Conservation (phyloP, 2,329 filamentous ascomycete genomes). For the Fusarium bulbicola region DNA sequence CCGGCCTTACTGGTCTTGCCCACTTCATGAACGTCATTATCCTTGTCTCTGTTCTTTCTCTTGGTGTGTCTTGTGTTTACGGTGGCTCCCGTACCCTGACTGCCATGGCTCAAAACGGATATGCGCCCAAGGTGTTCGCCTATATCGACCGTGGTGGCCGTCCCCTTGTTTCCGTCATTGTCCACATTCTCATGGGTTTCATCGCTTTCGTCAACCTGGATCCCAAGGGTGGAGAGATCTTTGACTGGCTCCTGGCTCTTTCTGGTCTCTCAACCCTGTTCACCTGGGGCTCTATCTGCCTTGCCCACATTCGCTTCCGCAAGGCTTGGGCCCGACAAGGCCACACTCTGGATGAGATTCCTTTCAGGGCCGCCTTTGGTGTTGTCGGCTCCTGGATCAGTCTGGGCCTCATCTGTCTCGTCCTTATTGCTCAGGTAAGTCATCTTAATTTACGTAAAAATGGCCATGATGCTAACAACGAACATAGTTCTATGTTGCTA, state of each 20-base stretch:
- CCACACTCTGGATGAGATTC: slow-evolving; percentile 71
- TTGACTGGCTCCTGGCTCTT: slow-evolving; percentile 72
- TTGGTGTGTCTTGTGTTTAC: slow-evolving; percentile 64
- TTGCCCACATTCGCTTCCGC: slow-evolving; percentile 72
- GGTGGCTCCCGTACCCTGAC: slow-evolving; percentile 65
- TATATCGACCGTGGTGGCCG: slow-evolving; percentile 64
- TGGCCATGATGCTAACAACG: slow-evolving; percentile 1
- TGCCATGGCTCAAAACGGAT: slow-evolving; percentile 63
- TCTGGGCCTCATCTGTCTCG: slow-evolving; percentile 63
- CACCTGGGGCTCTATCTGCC: slow-evolving; percentile 72
- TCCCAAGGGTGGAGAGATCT: slow-evolving; percentile 60
- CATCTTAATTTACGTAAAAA: background rate
- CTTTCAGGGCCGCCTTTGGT: slow-evolving; percentile 69
- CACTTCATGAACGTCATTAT: slow-evolving; percentile 65
- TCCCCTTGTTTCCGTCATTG: slow-evolving; percentile 55
- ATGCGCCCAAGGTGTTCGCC: slow-evolving; percentile 62
- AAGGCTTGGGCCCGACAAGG: slow-evolving; percentile 67
- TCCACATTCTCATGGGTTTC: slow-evolving; percentile 58
- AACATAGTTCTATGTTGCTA: slow-evolving; percentile 59
- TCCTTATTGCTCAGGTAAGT: slow-evolving; percentile 63
- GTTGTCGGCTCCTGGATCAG: slow-evolving; percentile 72
- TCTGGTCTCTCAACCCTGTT: slow-evolving; percentile 71
- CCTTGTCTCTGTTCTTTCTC: slow-evolving; percentile 63
- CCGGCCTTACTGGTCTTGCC: slow-evolving; percentile 57
- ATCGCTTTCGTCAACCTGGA: slow-evolving; percentile 59